Conservation (phyloP, 495 filamentous ascomycete species). For the Hypomontagnella monticulosa region DNA sequence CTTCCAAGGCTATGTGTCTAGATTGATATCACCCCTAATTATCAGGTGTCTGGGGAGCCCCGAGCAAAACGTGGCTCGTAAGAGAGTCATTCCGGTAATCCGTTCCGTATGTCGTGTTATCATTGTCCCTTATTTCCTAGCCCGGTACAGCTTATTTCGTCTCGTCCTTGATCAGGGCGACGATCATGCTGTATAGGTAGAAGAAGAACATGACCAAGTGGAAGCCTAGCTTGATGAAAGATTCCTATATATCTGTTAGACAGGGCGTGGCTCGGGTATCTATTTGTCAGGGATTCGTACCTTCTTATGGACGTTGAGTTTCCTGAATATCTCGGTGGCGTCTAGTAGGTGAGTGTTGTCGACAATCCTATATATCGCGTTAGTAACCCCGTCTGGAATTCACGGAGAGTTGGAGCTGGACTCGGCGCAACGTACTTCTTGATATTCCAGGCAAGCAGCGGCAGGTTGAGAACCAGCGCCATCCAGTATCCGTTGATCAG, state of each 20-base stretch:
- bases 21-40: constrained; percentile 13
- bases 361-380: constrained; percentile 73
- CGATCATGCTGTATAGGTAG: constrained; percentile 99
- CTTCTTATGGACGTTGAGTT: constrained; percentile 99
- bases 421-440: constrained; percentile 79
- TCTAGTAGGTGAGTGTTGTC: constrained; percentile 97
- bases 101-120: constrained; percentile 13
- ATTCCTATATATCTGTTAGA: constrained; percentile 71
- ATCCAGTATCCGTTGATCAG: constrained; percentile 99
- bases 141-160: constrained; percentile 66
- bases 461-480: constrained; percentile 89
- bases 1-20: constrained; percentile 29
- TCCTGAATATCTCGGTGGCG: constrained; percentile 99
- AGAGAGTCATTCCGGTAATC: constrained; percentile 18
- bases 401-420: background rate
- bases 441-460: constrained; percentile 89
- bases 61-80: constrained; percentile 23
- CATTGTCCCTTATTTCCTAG: constrained; percentile 6
- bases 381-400: constrained; percentile 23
- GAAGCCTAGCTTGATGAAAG: constrained; percentile 98
- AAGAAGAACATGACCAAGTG: constrained; percentile 99
- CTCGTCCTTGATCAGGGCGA: constrained; percentile 96
- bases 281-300: constrained; percentile 54
- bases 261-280: background rate
- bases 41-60: constrained; percentile 8